phyloP scores from a whole-genome alignment of 2,329 filamentous ascomycete genomes.

The Fusarium robinianum region DNA sequence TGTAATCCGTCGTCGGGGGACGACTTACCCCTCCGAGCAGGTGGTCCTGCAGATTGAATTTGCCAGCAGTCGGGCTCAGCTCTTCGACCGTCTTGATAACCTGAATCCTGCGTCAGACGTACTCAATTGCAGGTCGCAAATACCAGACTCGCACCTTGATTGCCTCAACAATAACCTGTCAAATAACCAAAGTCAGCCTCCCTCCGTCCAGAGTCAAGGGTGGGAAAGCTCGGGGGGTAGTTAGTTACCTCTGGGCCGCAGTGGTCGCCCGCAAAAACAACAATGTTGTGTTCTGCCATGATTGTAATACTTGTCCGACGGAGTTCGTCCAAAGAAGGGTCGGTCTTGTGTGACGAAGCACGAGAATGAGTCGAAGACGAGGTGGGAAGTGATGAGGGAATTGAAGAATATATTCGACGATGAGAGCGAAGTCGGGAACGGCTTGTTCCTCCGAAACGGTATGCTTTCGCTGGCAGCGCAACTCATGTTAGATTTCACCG shows the following conservation, averaged over 20 bases:
- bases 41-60: conserved; percentile 88
- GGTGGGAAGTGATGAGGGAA: conserved; percentile 17
- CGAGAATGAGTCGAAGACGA: conserved; percentile 17
- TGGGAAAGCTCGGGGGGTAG: conserved; percentile 18
- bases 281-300: conserved; percentile 74
- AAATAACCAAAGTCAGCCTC: conserved; percentile 27
- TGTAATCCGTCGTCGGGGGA: conserved; percentile 18
- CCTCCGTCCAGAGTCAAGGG: conserved; percentile 18
- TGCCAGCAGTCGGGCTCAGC: conserved; percentile 65
- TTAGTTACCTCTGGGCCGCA: conserved; percentile 76
- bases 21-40: conserved; percentile 81
- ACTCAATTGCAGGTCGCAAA: conserved; percentile 18
- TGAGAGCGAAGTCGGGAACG: neutral
- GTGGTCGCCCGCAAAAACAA: conserved; percentile 80
- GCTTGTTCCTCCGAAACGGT: conserved; percentile 5
- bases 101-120: conserved; percentile 48
- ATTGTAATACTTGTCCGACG: conserved; percentile 33
- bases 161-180: conserved; percentile 75
- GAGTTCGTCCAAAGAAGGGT: conserved; percentile 16
- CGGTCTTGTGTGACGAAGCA: conserved; percentile 13
- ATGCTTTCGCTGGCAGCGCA: conserved; percentile 2
- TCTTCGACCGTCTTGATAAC: conserved; percentile 78
- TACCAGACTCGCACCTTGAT: conserved; percentile 66
- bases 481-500: no score
- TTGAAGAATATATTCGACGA: conserved; percentile 3